phyloP scores from a whole-genome alignment of 1,284 basidiomycete genomes.

The Lignosus rhinocerotis region DNA sequence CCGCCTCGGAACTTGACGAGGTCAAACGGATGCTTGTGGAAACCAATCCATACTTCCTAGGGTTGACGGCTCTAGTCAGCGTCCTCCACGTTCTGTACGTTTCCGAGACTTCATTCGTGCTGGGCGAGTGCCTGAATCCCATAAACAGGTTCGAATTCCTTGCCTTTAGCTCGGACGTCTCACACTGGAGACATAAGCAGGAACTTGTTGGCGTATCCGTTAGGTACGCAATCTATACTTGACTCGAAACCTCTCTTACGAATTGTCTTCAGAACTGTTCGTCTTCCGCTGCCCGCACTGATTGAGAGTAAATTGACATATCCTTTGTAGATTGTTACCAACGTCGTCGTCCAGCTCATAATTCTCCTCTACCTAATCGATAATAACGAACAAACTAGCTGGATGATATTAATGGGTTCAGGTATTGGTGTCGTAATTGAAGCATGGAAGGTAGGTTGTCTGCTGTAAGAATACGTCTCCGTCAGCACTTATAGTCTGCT shows the following conservation, averaged over 20 bases:
- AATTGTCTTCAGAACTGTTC: slow-evolving; percentile 42
- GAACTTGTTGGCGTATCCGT: slow-evolving; percentile 85
- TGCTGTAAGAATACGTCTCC: neutral
- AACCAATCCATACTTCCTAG: slow-evolving; percentile 91
- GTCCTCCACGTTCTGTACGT: slow-evolving; percentile 84
- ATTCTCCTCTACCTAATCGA: slow-evolving; percentile 94
- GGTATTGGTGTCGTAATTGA: slow-evolving; percentile 89
- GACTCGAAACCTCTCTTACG: slow-evolving; percentile 5
- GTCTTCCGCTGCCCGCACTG: neutral
- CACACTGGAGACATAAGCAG: slow-evolving; percentile 93
- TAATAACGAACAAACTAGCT: slow-evolving; percentile 92
- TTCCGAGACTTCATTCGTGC: neutral
- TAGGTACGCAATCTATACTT: slow-evolving; percentile 47
- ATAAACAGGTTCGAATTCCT: slow-evolving; percentile 82
- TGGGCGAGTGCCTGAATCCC: slow-evolving; percentile 2
- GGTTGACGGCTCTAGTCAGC: slow-evolving; percentile 79
- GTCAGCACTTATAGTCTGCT: neutral
- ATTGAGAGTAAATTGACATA: neutral
- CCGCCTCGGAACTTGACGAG: slow-evolving; percentile 83
- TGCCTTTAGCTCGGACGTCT: slow-evolving; percentile 92
- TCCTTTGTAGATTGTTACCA: slow-evolving; percentile 75
- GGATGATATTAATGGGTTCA: slow-evolving; percentile 93
- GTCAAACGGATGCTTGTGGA: slow-evolving; percentile 93
- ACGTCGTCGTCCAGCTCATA: slow-evolving; percentile 89
- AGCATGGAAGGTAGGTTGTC: slow-evolving; percentile 83